Conservation (phyloP, 2,329 filamentous ascomycete genomes). For the Alternaria consortialis region DNA sequence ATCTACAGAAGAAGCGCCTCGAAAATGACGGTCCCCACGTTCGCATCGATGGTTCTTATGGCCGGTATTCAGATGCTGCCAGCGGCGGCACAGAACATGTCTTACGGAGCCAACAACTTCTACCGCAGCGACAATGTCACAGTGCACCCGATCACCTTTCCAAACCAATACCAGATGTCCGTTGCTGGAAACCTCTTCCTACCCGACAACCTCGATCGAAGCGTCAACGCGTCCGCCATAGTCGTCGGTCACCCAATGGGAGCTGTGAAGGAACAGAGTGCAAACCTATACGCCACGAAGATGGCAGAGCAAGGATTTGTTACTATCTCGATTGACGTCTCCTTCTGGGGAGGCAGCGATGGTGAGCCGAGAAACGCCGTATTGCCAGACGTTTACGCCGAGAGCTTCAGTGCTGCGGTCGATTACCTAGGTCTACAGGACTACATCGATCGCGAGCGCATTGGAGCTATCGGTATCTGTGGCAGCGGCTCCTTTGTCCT, state of each 20-base stretch:
- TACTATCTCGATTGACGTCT: conserved; percentile 33
- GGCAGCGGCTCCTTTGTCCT: conserved; percentile 45
- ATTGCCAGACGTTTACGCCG: conserved; percentile 35
- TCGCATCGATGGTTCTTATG: neutral
- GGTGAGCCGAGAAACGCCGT: conserved; percentile 41
- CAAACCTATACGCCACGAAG: conserved; percentile 45
- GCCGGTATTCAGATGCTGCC: neutral
- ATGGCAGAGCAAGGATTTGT: conserved; percentile 39
- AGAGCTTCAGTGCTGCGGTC: conserved; percentile 44
- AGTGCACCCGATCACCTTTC: conserved; percentile 19
- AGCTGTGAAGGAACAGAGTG: conserved; percentile 44
- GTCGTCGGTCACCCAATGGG: conserved; percentile 43
- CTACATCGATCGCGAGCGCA: conserved; percentile 40
- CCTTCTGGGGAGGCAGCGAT: conserved; percentile 38
- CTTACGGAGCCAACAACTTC: conserved; percentile 27
- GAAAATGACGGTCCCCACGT: neutral
- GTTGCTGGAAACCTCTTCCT: conserved; percentile 21
- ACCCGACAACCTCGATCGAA: conserved; percentile 11
- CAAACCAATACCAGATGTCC: conserved; percentile 16
- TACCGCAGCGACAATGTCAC: conserved; percentile 22
- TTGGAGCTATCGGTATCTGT: conserved; percentile 45
- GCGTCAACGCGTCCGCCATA: conserved; percentile 25
- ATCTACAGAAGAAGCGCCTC: neutral
- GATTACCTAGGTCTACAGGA: conserved; percentile 37
- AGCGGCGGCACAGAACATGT: conserved; percentile 21